A percentile compares a stretch with the other conserved stretches of the same genome.
These are phyloP conservation scores for Bacterosira constricta DNA, from an alignment of 108 stramenopile genomes.

Conservation along the genomic window DNA sequence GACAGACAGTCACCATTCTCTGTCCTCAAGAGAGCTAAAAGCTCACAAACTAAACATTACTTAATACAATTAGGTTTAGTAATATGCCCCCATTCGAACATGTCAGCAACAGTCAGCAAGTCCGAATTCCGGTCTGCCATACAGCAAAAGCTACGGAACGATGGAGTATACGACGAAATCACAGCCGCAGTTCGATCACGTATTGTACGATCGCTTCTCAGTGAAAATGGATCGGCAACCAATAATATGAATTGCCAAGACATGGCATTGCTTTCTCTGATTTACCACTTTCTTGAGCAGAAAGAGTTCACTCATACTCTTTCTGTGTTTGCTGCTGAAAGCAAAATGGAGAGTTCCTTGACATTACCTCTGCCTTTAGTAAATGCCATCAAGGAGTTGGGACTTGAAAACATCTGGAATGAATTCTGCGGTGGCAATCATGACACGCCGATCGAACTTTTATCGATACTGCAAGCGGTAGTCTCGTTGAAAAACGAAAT, in stretches of 20 bases:
- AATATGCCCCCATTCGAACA: too few relatives aligned
- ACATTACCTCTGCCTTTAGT: background rate
- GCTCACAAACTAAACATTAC: too few relatives aligned
- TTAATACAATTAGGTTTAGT: too few relatives aligned
- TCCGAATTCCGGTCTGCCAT: slow-evolving; percentile 17
- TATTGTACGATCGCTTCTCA: slow-evolving; percentile 14
- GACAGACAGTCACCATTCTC: too few relatives aligned
- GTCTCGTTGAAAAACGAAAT: background rate
- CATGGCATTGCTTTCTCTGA: slow-evolving; percentile 24
- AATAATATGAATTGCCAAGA: background rate
- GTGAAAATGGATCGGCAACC: background rate
- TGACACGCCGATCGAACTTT: background rate
- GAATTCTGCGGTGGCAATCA: slow-evolving; percentile 1
- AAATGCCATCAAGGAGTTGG: slow-evolving; percentile 28
- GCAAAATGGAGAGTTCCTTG: slow-evolving; percentile 7
- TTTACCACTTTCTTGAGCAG: slow-evolving; percentile 20
- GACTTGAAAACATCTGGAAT: slow-evolving; percentile 15
- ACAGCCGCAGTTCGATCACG: slow-evolving; percentile 22
- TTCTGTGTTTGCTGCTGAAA: slow-evolving; percentile 36
- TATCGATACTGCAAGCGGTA: slow-evolving; percentile 3
- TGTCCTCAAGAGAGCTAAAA: too few relatives aligned
- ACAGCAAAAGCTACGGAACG: slow-evolving; percentile 20
- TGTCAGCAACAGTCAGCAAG: background rate
- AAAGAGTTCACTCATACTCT: slow-evolving; percentile 18
- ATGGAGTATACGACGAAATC: slow-evolving; percentile 31